Evolutionary conservation across 495 filamentous ascomycete species (phyloP).

Genomic region (Letharia lupina): DNA sequence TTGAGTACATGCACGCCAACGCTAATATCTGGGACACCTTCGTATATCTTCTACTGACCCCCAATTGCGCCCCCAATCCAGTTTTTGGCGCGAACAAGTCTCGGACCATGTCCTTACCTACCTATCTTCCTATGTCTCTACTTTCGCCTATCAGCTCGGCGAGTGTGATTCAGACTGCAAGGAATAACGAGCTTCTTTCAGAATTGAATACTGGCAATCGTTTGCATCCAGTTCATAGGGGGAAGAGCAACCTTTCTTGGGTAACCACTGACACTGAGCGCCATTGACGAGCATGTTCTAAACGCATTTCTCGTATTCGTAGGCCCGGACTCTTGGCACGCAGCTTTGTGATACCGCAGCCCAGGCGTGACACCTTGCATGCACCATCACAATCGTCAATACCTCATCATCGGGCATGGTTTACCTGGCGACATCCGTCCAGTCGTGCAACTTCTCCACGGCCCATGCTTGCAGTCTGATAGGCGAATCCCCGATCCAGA

Average conservation of each 20-base stretch:
- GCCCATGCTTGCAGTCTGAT: constrained; percentile 34
- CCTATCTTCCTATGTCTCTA: no score
- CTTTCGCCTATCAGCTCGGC: no score
- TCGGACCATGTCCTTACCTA: no score
- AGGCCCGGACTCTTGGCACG: constrained; percentile 2
- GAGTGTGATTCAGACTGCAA: no score
- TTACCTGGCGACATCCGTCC: constrained; percentile 20
- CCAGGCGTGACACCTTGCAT: constrained; percentile 26
- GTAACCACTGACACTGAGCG: constrained; percentile 7
- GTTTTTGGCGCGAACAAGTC: no score
- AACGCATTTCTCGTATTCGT: background rate
- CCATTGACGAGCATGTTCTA: background rate
- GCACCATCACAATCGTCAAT: constrained; percentile 29
- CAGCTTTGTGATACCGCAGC: constrained; percentile 28
- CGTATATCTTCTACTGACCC: background rate
- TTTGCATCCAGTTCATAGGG: constrained; percentile 24
- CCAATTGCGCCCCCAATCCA: no score
- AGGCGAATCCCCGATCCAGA: constrained; percentile 34
- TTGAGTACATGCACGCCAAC: background rate
- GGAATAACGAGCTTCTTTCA: constrained; percentile 13
- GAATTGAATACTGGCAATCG: constrained; percentile 20
- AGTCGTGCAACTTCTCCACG: constrained; percentile 31
- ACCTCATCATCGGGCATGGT: constrained; percentile 25
- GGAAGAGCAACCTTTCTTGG: constrained; percentile 11
- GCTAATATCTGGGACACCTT: background rate